Evolutionary conservation across 768 basidiomycete species (phyloP).

Genomic region (Amanita exitialis): DNA sequence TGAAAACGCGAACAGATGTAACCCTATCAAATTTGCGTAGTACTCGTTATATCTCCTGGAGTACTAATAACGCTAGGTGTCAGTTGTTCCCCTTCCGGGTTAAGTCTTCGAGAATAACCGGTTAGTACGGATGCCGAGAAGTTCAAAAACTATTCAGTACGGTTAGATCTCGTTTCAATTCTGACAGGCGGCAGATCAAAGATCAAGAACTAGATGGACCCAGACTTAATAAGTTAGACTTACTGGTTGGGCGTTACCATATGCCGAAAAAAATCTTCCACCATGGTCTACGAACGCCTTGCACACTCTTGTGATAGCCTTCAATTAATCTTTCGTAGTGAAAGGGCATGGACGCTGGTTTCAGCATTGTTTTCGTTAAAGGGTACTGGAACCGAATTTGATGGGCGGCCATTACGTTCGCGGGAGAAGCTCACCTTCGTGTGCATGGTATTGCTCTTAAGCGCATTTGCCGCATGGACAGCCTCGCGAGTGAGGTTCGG

Average conservation of each 20-base stretch:
- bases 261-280: conserved; percentile 79
- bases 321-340: conserved; percentile 69
- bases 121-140: no score
- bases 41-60: no score
- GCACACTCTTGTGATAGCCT: conserved; percentile 63
- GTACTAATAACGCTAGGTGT: no score
- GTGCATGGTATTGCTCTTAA: conserved; percentile 45
- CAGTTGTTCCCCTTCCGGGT: no score
- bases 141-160: no score
- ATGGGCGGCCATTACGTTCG: conserved; percentile 12
- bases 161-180: background rate
- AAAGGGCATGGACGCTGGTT: conserved; percentile 60
- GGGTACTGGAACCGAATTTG: conserved; percentile 39
- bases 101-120: no score
- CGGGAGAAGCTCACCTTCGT: conserved; percentile 43
- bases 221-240: background rate
- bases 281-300: conserved; percentile 72
- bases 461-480: conserved; percentile 46
- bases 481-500: conserved; percentile 55
- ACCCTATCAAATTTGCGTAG: background rate
- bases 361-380: conserved; percentile 50
- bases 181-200: background rate
- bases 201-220: background rate
- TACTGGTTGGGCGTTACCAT: conserved; percentile 34
- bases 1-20: background rate